Conservation (phyloP, 1,139 yeast species). For the Casaregolazyma lundiana region DNA sequence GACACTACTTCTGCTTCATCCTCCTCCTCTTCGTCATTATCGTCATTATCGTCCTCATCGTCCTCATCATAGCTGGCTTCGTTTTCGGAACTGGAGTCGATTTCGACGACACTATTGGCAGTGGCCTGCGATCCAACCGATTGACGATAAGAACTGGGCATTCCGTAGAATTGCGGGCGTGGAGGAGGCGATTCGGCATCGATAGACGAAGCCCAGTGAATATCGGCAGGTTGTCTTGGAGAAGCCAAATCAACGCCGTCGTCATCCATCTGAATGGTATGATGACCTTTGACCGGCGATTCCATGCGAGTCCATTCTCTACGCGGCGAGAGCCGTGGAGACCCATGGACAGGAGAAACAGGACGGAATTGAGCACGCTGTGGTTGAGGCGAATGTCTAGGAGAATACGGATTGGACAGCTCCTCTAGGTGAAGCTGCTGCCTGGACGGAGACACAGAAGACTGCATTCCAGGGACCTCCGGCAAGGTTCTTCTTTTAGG, state of each 20-base stretch:
- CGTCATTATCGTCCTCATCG: conserved; percentile 26
- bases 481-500: conserved; percentile 16
- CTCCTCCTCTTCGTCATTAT: conserved; percentile 17
- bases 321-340: conserved; percentile 24
- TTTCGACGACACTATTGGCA: conserved; percentile 3
- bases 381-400: conserved; percentile 15
- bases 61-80: conserved; percentile 24
- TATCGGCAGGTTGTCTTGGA: conserved; percentile 1
- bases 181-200: conserved; percentile 21
- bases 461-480: conserved; percentile 16
- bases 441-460: conserved; percentile 21
- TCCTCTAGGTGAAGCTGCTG: conserved; percentile 24
- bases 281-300: conserved; percentile 27
- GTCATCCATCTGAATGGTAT: conserved; percentile 25
- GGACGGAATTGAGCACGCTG: conserved; percentile 11
- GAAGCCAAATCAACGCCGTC: conserved; percentile 13
- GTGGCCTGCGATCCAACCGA: conserved; percentile 3
- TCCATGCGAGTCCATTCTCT: conserved; percentile 29
- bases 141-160: conserved; percentile 12
- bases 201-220: conserved; percentile 11
- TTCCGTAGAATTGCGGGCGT: conserved; percentile 21
- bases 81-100: conserved; percentile 16
- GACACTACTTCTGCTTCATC: conserved; percentile 26
- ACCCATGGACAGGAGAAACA: conserved; percentile 19
- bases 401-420: conserved; percentile 20